Base-by-base conservation (phyloP, 176 grass and related monocot genomes). In the Carex kokanica region DNA sequence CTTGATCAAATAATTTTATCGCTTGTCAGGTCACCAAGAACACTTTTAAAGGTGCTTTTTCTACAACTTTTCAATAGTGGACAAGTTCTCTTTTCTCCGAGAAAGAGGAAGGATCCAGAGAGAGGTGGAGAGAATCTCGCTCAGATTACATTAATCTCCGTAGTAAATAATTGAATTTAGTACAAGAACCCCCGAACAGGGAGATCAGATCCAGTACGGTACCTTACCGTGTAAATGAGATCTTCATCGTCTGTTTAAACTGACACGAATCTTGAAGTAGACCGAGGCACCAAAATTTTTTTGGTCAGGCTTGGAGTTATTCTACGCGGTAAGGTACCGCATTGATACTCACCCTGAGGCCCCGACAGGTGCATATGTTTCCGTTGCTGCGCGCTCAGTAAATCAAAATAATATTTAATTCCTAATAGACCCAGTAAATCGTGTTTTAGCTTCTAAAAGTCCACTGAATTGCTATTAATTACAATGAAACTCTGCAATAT, bases 371-470 rank as follows among this genome's bases (percentile, higher is more conserved):
- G 77, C 91, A 62, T 32, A 81, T 67, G 40, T 71, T 81, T 82
- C 86, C 58, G 60, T 78, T 64, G 74, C 52, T 61, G 65, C 55
- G 84, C 25, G 6, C 23, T 78, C 79, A 83, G 83, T 84, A 77
- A 78, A 66, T 69, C 65, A 54, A 64, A 52, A 80, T 83, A 81
- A n/a, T 78, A 64, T 81, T 88, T 78, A 53, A 93, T 90, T 87
- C 63, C 77, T 78, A 53, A 38, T 38, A 85, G 20, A 51, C 61
- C 47, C 89, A 64, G 74, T 78, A 78, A 84, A 69, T 84, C 62
- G 80, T 32, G 53, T 52, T 61, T 81, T 73, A 85, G 29, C 64
- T 80, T 81, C 83, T 68, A 60, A 81, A 64, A 58, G 45, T 51
- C 75, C 75, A 31, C 41, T 34, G 16, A 81, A 40, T 17, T 51